A percentile compares a stretch with the other conserved stretches of the same genome.
Evolutionary conservation across 805 yeast genomes (phyloP).

Genomic region (Candida sphagnicola): DNA sequence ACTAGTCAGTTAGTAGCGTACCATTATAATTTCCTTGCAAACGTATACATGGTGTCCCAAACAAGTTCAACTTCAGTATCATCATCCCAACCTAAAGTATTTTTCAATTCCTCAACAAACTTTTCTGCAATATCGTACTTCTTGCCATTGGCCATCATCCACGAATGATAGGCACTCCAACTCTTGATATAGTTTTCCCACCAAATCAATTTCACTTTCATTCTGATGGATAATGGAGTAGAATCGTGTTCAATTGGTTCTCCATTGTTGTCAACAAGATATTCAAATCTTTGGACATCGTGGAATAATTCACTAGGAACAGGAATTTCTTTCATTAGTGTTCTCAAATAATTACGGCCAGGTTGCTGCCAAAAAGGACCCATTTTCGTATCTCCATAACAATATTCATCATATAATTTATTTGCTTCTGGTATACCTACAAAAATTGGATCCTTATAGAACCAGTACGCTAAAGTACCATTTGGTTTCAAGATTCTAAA

Average conservation of each 20-base stretch:
- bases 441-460: constrained; percentile 71
- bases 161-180: constrained; percentile 38
- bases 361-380: constrained; percentile 46
- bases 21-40: constrained; percentile 29
- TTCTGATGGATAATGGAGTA: constrained; percentile 9
- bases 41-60: constrained; percentile 55
- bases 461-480: constrained; percentile 77
- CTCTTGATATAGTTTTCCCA: constrained; percentile 27
- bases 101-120: constrained; percentile 41
- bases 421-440: constrained; percentile 52
- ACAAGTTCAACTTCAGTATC: constrained; percentile 40
- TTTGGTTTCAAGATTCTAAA: constrained; percentile 47
- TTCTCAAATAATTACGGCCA: constrained; percentile 41
- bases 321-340: constrained; percentile 35
- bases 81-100: constrained; percentile 43
- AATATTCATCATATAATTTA: constrained; percentile 46
- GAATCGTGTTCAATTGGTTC: background rate
- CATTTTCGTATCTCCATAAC: constrained; percentile 43
- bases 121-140: constrained; percentile 46
- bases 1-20: too few relatives aligned
- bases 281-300: constrained; percentile 23
- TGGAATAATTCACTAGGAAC: constrained; percentile 22
- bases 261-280: constrained; percentile 14
- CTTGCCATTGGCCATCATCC: constrained; percentile 30
- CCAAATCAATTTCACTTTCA: constrained; percentile 12